Percentiles rank a stretch among this genome's conserved stretches.
Evolutionary conservation across 805 yeast genomes (phyloP).

Genomic region (Metschnikowia koreensis): DNA sequence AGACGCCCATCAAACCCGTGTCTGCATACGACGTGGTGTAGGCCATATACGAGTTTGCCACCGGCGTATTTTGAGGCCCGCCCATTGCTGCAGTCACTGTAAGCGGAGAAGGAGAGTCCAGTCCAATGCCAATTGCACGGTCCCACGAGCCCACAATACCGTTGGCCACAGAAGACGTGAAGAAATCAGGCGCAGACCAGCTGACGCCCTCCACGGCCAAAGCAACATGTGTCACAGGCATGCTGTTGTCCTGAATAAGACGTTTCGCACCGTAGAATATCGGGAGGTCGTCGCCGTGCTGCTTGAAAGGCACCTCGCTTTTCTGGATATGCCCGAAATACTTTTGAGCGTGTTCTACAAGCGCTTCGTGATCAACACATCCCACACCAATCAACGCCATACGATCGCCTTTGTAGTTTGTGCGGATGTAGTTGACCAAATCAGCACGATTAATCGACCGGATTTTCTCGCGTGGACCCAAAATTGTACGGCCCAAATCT

Average conservation of each 20-base stretch:
- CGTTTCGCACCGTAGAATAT: slow-evolving; percentile 83
- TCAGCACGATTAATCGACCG: slow-evolving; percentile 74
- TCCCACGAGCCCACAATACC: slow-evolving; percentile 98
- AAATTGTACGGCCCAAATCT: slow-evolving; percentile 92
- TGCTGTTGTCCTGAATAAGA: slow-evolving; percentile 73
- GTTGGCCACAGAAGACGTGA: slow-evolving; percentile 92
- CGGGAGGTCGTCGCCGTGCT: slow-evolving; percentile 71
- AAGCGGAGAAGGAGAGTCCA: slow-evolving; percentile 81
- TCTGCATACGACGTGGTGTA: slow-evolving; percentile 97
- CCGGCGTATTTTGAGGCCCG: slow-evolving; percentile 55
- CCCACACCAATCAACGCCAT: slow-evolving; percentile 99
- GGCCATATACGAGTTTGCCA: slow-evolving; percentile 94
- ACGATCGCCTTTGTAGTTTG: slow-evolving; percentile 92
- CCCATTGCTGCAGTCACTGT: slow-evolving; percentile 64
- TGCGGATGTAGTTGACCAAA: slow-evolving; percentile 71
- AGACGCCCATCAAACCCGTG: slow-evolving; percentile 97
- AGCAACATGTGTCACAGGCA: slow-evolving; percentile 90
- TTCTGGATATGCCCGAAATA: slow-evolving; percentile 70
- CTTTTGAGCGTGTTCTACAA: slow-evolving; percentile 72
- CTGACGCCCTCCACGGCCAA: slow-evolving; percentile 97
- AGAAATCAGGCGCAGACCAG: slow-evolving; percentile 95
- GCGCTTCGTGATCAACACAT: slow-evolving; percentile 81
- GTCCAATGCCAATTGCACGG: slow-evolving; percentile 80
- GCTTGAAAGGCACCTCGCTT: slow-evolving; percentile 67
- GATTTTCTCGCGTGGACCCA: slow-evolving; percentile 91